phyloP scores from a whole-genome alignment of 306 rosid species.

The Vigna mungo region DNA sequence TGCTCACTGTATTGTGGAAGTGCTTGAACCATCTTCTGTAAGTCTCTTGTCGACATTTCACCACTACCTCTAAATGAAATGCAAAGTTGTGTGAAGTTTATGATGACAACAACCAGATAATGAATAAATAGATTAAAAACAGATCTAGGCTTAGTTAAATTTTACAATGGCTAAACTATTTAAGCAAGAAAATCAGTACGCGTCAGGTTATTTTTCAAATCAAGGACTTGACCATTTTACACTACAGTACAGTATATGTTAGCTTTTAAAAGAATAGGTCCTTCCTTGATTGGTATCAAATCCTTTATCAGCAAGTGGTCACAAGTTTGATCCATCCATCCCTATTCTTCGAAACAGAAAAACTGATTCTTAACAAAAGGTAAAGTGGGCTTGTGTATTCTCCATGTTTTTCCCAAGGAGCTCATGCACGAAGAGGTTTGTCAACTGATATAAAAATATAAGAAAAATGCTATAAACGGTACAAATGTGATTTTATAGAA shows the following conservation, averaged over 20 bases:
- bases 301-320: slow-evolving; percentile 20
- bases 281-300: not conserved
- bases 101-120: slow-evolving; percentile 28
- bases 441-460: slow-evolving; percentile 12
- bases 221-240: slow-evolving; percentile 30
- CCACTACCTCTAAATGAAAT: slow-evolving; percentile 65
- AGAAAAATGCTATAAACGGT: slow-evolving; percentile 15
- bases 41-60: slow-evolving; percentile 91
- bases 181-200: slow-evolving; percentile 18
- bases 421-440: not conserved
- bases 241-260: not conserved
- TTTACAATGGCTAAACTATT: slow-evolving; percentile 22
- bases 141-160: slow-evolving; percentile 29
- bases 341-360: slow-evolving; percentile 19
- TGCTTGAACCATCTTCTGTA: slow-evolving; percentile 99
- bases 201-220: slow-evolving; percentile 26
- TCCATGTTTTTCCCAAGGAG: slow-evolving; percentile 2
- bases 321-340: slow-evolving; percentile 6
- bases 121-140: slow-evolving; percentile 28
- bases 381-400: not conserved
- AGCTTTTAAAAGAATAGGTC: slow-evolving; percentile 28
- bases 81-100: slow-evolving; percentile 38
- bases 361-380: slow-evolving; percentile 15
- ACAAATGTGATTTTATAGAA: not conserved
- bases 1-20: slow-evolving; percentile 99